phyloP scores from a whole-genome alignment of 2,329 filamentous ascomycete species.

The Fusarium udum region DNA sequence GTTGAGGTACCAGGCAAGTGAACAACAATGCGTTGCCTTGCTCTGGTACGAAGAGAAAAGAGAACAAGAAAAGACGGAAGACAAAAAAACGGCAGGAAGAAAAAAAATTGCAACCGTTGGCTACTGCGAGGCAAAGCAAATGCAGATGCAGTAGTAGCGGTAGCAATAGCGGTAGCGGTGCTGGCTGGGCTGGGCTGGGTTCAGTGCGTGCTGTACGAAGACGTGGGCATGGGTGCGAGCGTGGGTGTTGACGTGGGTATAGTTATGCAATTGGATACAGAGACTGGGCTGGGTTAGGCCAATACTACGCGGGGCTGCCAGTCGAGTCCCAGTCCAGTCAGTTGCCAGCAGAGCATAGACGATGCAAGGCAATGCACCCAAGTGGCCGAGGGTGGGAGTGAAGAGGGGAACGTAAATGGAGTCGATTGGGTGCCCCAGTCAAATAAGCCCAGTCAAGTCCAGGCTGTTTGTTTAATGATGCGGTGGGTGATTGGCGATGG shows the following conservation, averaged over 20 bases:
- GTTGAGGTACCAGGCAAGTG: slow-evolving; percentile 25
- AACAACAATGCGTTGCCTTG: slow-evolving; percentile 9
- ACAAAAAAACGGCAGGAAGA: slow-evolving; percentile 39
- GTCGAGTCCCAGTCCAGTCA: slow-evolving; percentile 7
- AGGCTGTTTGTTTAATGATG: slow-evolving; percentile 12
- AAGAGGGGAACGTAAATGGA: slow-evolving; percentile 31
- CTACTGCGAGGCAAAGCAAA: slow-evolving; percentile 31
- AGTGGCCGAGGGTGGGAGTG: slow-evolving; percentile 38
- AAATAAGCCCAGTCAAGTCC: slow-evolving; percentile 1
- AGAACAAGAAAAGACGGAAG: slow-evolving; percentile 33
- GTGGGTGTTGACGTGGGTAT: slow-evolving; percentile 20
- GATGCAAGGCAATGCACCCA: slow-evolving; percentile 48
- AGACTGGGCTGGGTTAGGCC: slow-evolving; percentile 16
- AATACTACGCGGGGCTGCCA: slow-evolving; percentile 46
- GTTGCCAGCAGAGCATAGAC: slow-evolving; percentile 3
- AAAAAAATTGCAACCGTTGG: slow-evolving; percentile 38
- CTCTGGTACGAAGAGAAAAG: slow-evolving; percentile 10
- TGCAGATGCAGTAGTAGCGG: slow-evolving; percentile 15
- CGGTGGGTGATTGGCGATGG: slow-evolving; percentile 22
- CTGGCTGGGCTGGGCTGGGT: slow-evolving; percentile 40
- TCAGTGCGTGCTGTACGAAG: slow-evolving; percentile 13
- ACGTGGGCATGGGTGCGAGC: slow-evolving; percentile 22
- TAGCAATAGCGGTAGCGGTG: slow-evolving; percentile 22
- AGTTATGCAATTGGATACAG: slow-evolving; percentile 28
- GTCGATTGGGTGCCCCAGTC: slow-evolving; percentile 34